Conservation (phyloP, 345 rosid genomes). For the Ceriops decandra region DNA sequence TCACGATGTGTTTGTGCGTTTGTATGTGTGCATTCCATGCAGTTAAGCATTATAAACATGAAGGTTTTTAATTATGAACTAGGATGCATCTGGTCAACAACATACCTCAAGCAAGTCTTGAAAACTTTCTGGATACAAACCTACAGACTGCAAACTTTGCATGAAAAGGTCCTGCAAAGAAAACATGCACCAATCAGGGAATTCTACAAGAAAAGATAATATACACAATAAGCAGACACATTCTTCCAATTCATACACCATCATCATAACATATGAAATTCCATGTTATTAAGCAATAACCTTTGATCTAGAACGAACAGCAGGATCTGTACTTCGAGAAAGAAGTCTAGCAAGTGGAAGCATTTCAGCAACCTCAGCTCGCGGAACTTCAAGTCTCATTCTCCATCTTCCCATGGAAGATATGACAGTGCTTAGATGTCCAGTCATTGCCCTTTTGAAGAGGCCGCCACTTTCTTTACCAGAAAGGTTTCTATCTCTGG, state of each 20-base stretch:
- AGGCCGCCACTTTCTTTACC: slow-evolving; percentile 71
- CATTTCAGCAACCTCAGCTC: slow-evolving; percentile 98
- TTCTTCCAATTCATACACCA: not conserved
- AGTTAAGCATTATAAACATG: slow-evolving; percentile 1
- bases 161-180: slow-evolving; percentile 80
- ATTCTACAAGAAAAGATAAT: slow-evolving; percentile 6
- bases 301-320: slow-evolving; percentile 93
- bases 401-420: slow-evolving; percentile 99
- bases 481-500: slow-evolving; percentile 71
- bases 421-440: slow-evolving; percentile 90
- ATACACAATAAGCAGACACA: slow-evolving; percentile 6
- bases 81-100: slow-evolving; percentile 7
- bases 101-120: slow-evolving; percentile 82
- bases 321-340: slow-evolving; percentile 96
- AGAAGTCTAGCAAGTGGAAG: slow-evolving; percentile 98
- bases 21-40: not conserved
- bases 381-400: slow-evolving; percentile 98
- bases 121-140: slow-evolving; percentile 67
- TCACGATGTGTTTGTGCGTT: not conserved
- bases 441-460: slow-evolving; percentile 87
- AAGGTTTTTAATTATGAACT: slow-evolving; percentile 5
- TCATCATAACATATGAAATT: slow-evolving; percentile 9
- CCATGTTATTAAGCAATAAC: slow-evolving; percentile 36
- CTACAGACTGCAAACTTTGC: slow-evolving; percentile 81
- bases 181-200: slow-evolving; percentile 11